These are phyloP conservation scores for Tilletiaria anomala DNA, from an alignment of 1,284 basidiomycete species.

Conservation along the genomic window DNA sequence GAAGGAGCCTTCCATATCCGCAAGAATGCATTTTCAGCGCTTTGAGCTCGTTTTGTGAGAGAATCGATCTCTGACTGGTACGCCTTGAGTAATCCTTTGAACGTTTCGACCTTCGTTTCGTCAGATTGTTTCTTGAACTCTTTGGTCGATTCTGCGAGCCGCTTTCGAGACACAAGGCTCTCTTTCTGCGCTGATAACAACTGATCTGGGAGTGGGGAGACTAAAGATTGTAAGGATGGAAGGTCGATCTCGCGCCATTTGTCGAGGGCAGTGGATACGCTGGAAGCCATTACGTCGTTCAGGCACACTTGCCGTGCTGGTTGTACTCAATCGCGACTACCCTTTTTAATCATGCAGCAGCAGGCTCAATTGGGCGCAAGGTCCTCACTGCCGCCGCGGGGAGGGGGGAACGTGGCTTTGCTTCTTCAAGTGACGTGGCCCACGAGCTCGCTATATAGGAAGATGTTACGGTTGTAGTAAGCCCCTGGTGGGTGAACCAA, in stretches of 20 bases:
- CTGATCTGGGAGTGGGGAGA: conserved; percentile 10
- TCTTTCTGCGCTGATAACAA: conserved; percentile 21
- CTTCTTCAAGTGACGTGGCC: no score
- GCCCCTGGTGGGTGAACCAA: no score
- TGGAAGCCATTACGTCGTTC: conserved; percentile 6
- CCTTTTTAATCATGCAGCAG: no score
- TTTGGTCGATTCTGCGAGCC: conserved; percentile 30
- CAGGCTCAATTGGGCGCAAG: no score
- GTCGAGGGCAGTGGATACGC: conserved; percentile 19
- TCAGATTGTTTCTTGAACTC: conserved; percentile 30
- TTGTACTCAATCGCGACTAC: no score
- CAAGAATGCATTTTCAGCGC: conserved; percentile 81
- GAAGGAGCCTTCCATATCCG: conserved; percentile 45
- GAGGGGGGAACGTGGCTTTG: no score
- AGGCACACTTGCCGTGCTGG: no score
- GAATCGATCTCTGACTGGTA: conserved; percentile 94
- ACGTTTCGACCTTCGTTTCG: conserved; percentile 17
- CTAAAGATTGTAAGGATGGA: conserved; percentile 11
- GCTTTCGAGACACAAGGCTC: conserved; percentile 24
- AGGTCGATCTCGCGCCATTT: conserved; percentile 23
- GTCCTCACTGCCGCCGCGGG: no score
- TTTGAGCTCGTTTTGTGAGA: conserved; percentile 77
- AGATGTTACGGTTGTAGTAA: no score
- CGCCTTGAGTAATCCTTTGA: conserved; percentile 30
- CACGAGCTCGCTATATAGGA: no score